Evolutionary conservation across 768 basidiomycete genomes (phyloP).

Genomic region (Naganishia kalamii): DNA sequence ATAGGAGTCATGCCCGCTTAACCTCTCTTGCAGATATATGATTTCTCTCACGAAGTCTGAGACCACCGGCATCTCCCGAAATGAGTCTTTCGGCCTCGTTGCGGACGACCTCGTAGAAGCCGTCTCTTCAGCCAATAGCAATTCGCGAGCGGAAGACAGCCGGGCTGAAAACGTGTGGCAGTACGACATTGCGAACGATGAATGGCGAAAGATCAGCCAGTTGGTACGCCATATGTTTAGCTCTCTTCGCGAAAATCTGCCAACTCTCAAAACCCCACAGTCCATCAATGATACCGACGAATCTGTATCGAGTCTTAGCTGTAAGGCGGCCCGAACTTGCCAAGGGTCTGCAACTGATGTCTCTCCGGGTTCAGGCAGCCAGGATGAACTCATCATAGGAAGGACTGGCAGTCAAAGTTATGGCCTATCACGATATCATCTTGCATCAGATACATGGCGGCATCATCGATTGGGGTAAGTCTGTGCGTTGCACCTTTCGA

Average conservation of each 20-base stretch:
- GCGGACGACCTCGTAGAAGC: not conserved
- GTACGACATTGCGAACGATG: not conserved
- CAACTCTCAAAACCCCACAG: too few species aligned
- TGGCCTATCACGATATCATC: not conserved
- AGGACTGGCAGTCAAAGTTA: not conserved
- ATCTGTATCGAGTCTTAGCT: not conserved
- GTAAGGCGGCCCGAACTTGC: not conserved
- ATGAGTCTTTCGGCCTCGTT: conserved; percentile 9
- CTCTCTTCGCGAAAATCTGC: too few species aligned
- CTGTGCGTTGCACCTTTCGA: too few species aligned
- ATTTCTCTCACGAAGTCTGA: not conserved
- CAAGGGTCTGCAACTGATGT: not conserved
- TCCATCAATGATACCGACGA: too few species aligned
- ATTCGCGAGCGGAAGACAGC: not conserved
- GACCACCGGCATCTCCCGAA: not conserved
- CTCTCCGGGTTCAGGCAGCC: not conserved
- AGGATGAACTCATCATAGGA: not conserved
- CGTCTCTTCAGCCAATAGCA: not conserved
- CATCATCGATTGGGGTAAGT: too few species aligned
- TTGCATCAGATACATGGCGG: not conserved
- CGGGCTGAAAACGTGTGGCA: not conserved
- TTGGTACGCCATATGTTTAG: not conserved
- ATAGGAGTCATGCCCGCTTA: not conserved
- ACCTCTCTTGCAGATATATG: not conserved
- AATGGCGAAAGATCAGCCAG: not conserved